Conservation (phyloP, 306 rosid species). For the Cucumis sativus region Cucumber_9930_V3 NC_026660.2:30109001-30109500, state of each 20-base stretch:
- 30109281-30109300: background rate
- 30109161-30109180: background rate
- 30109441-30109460: constrained; percentile 1
- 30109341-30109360: background rate
- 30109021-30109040: background rate
- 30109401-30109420: background rate
- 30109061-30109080: background rate
- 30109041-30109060: background rate
- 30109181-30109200: background rate
- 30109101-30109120: background rate
- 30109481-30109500: constrained; percentile 1
- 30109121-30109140: background rate
- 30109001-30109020: background rate
- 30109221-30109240: background rate
- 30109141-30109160: background rate
- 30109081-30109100: background rate
- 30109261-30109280: background rate
- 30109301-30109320: background rate
- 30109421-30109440: background rate
- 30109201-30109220: background rate
- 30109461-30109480: background rate
- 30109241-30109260: background rate
- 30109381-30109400: background rate
- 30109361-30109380: background rate
- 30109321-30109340: background rate